Percentiles rank a stretch among this genome's conserved stretches.
phyloP scores from a whole-genome alignment of 345 rosid genomes.

The Citrus unshiu region DNA sequence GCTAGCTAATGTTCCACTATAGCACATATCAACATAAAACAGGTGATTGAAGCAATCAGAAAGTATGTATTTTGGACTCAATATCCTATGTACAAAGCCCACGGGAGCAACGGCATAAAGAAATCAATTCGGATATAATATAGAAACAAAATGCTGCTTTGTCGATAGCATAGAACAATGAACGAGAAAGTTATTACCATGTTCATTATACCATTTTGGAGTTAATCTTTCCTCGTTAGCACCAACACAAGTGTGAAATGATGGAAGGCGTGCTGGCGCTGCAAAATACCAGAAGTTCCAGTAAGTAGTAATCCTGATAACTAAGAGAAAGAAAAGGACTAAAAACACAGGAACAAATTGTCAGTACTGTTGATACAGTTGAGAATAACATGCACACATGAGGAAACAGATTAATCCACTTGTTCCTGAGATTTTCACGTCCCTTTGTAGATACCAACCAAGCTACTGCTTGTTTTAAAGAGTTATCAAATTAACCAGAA shows the following conservation, averaged over 20 bases:
- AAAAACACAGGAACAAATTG: background rate
- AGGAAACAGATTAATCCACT: background rate
- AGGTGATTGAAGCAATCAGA: background rate
- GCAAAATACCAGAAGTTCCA: constrained; percentile 27
- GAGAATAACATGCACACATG: background rate
- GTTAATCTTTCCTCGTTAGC: constrained; percentile 85
- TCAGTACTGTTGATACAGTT: background rate
- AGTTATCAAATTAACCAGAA: background rate
- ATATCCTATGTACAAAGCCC: background rate
- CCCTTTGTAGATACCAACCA: background rate
- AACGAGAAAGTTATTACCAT: constrained; percentile 45
- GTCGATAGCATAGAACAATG: background rate
- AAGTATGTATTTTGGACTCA: background rate
- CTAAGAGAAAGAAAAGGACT: constrained; percentile 2
- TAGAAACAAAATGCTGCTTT: background rate
- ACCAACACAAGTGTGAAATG: constrained; percentile 98
- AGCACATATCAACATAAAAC: background rate
- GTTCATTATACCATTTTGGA: constrained; percentile 87
- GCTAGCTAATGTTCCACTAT: background rate
- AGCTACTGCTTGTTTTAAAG: background rate
- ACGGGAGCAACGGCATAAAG: background rate
- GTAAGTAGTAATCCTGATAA: background rate
- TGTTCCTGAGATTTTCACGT: background rate
- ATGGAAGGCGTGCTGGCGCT: constrained; percentile 92
- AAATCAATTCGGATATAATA: background rate